phyloP scores from a whole-genome alignment of 805 yeast species.

The Suhomyces pyralidae region DNA sequence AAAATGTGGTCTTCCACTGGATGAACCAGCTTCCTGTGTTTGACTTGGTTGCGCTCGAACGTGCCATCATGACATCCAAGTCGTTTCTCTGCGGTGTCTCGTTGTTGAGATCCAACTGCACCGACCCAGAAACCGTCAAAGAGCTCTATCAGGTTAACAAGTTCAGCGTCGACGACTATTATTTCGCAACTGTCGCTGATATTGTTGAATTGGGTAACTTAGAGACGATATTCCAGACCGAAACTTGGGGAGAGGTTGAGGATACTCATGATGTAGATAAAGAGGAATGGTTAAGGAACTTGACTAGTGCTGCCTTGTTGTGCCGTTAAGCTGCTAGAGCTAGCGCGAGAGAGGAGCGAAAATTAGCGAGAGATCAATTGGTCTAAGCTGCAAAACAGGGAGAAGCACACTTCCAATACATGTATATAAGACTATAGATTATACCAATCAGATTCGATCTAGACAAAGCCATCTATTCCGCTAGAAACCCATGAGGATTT shows the following conservation, averaged over 20 bases:
- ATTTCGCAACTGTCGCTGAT: conserved; percentile 56
- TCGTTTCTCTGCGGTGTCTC: conserved; percentile 81
- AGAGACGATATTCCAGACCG: conserved; percentile 82
- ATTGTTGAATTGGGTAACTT: conserved; percentile 74
- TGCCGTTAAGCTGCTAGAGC: conserved; percentile 11
- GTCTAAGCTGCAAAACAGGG: background rate
- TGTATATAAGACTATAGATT: background rate
- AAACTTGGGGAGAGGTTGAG: conserved; percentile 97
- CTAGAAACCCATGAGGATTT: background rate
- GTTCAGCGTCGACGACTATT: conserved; percentile 25
- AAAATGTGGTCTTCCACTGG: conserved; percentile 62
- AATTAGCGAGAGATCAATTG: background rate
- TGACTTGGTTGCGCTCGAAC: conserved; percentile 86
- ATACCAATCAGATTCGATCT: background rate
- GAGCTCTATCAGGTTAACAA: conserved; percentile 36
- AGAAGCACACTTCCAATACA: background rate
- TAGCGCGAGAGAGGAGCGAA: background rate
- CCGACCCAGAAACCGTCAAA: conserved; percentile 15
- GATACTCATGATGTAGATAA: conserved; percentile 98
- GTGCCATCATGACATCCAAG: conserved; percentile 81
- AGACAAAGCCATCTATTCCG: background rate
- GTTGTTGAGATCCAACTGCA: conserved; percentile 49
- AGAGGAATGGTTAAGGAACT: conserved; percentile 79
- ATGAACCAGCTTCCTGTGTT: conserved; percentile 60
- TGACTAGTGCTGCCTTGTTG: conserved; percentile 68